Evolutionary conservation across 148 eudicot genomes (phyloP).

Genomic region (Euryodendron excelsum): DNA sequence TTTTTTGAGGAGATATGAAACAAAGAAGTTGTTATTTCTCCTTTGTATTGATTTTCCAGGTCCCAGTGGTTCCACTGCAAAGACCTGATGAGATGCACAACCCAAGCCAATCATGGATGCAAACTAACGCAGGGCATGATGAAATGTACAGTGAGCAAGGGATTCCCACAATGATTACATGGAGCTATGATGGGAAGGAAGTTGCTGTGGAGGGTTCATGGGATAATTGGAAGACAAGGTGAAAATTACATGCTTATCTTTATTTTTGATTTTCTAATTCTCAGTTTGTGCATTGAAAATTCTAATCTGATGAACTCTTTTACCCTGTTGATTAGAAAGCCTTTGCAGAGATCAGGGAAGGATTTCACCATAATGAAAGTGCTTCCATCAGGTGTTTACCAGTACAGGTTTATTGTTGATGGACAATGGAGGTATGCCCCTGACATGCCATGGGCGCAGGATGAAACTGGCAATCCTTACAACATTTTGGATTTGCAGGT

Average conservation of each 20-base stretch:
- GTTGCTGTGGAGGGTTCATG: constrained; percentile 67
- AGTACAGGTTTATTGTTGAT: constrained; percentile 60
- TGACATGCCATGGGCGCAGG: constrained; percentile 52
- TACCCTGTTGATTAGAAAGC: constrained; percentile 35
- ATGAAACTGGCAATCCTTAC: constrained; percentile 48
- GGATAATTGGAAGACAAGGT: constrained; percentile 72
- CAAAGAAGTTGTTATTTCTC: constrained; percentile 4
- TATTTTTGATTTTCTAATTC: not conserved
- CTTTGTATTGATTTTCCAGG: constrained; percentile 24
- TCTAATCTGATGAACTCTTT: not conserved
- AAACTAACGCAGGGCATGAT: constrained; percentile 25
- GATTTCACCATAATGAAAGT: constrained; percentile 63
- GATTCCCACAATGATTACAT: constrained; percentile 60
- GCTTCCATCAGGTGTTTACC: constrained; percentile 68
- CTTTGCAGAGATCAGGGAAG: constrained; percentile 53
- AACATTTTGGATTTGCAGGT: constrained; percentile 59
- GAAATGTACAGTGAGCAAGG: constrained; percentile 38
- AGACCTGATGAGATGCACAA: constrained; percentile 46
- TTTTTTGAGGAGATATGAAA: not conserved
- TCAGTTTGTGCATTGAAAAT: not conserved
- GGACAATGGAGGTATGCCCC: constrained; percentile 54
- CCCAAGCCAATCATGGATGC: constrained; percentile 37
- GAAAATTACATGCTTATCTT: not conserved
- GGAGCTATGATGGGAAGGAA: constrained; percentile 48
- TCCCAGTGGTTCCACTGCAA: constrained; percentile 51